Evolutionary conservation across 768 basidiomycete species (phyloP).

Genomic region (Pholiota conissans): DNA sequence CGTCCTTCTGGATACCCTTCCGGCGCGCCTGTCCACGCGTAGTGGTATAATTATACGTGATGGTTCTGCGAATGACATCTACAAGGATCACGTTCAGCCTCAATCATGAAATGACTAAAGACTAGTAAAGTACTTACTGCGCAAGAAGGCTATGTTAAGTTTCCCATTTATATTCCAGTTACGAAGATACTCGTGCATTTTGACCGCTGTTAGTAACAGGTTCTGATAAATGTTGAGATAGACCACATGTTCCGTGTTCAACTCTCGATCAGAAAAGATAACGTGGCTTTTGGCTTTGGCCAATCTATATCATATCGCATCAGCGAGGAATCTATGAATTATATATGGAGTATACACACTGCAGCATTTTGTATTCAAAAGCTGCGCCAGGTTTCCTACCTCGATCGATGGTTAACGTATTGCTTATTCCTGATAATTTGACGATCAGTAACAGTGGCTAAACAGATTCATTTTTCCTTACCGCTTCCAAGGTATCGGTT

Average conservation of each 20-base stretch:
- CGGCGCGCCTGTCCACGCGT: conserved; percentile 43
- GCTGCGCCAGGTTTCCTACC: conserved; percentile 62
- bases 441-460: neutral
- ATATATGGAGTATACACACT: conserved; percentile 40
- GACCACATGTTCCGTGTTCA: conserved; percentile 64
- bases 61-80: conserved; percentile 66
- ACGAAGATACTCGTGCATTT: conserved; percentile 80
- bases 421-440: conserved; percentile 47
- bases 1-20: conserved; percentile 6
- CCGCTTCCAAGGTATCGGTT: conserved; percentile 62
- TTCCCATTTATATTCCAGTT: conserved; percentile 50
- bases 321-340: neutral
- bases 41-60: conserved; percentile 54
- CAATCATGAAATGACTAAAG: neutral
- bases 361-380: conserved; percentile 75
- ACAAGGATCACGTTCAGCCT: neutral
- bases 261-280: conserved; percentile 72
- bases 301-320: conserved; percentile 39
- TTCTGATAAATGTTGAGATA: conserved; percentile 87
- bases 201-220: conserved; percentile 80
- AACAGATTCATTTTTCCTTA: conserved; percentile 29
- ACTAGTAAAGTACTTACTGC: conserved; percentile 12
- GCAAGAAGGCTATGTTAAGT: conserved; percentile 51
- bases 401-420: conserved; percentile 71
- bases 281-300: conserved; percentile 75